phyloP scores from a whole-genome alignment of 257 asterid species.

The Nicotiana tomentosiformis region DNA sequence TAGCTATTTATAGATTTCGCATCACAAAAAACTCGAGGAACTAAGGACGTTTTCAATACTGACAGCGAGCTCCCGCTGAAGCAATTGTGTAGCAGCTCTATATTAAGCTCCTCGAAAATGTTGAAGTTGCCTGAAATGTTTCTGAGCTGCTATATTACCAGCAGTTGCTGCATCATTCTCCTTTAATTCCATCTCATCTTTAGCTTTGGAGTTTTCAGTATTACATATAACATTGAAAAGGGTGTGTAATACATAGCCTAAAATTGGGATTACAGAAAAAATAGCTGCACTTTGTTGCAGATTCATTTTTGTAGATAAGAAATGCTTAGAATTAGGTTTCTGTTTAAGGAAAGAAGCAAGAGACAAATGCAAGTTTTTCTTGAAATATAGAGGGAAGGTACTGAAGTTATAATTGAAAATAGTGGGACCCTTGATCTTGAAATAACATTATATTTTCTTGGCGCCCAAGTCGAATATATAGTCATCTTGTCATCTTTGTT shows the following conservation, averaged over 20 bases:
- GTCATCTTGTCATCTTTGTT: neutral
- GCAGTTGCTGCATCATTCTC: neutral
- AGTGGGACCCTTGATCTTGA: neutral
- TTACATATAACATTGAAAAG: neutral
- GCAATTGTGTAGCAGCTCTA: no score
- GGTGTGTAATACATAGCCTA: neutral
- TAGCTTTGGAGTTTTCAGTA: neutral
- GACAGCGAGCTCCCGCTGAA: no score
- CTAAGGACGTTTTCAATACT: no score
- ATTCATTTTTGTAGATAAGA: neutral
- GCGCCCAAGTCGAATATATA: neutral
- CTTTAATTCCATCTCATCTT: neutral
- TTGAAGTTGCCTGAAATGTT: slow-evolving; percentile 27
- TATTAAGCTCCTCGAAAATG: slow-evolving; percentile 16
- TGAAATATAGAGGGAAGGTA: neutral
- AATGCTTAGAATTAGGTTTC: neutral
- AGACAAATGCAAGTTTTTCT: neutral
- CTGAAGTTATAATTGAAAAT: neutral
- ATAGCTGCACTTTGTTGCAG: neutral
- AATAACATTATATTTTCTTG: neutral
- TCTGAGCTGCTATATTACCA: slow-evolving; percentile 22
- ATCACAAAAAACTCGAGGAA: no score
- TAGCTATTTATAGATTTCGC: no score
- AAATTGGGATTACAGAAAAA: slow-evolving; percentile 4
- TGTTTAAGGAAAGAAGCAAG: neutral